Conservation (phyloP, 129 eudicot species). For the Saussurea involucrata region DNA sequence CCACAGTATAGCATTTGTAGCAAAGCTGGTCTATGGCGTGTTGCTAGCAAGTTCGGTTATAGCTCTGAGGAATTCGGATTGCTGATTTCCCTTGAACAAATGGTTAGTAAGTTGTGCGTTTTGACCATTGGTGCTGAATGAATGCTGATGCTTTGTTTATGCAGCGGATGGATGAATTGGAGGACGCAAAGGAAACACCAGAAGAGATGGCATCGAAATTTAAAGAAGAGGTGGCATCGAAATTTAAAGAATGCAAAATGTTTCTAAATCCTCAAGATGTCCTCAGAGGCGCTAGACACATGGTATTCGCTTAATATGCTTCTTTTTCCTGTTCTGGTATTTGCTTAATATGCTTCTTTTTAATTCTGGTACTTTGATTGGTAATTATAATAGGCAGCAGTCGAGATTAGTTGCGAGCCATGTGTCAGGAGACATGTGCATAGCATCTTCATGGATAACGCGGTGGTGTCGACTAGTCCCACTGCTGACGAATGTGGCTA, state of each 20-base stretch:
- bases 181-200: conserved; percentile 97
- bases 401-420: conserved; percentile 95
- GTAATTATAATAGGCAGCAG: conserved; percentile 60
- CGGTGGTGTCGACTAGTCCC: conserved; percentile 88
- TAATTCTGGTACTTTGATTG: background rate
- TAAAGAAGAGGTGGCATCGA: no score
- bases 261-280: conserved; percentile 78
- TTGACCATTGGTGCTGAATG: conserved; percentile 1
- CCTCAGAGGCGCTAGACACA: conserved; percentile 92
- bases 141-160: conserved; percentile 10
- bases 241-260: conserved; percentile 77
- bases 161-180: conserved; percentile 82
- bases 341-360: background rate
- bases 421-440: conserved; percentile 82
- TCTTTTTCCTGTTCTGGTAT: background rate
- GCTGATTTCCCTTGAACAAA: conserved; percentile 71
- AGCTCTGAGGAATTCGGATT: conserved; percentile 93
- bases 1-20: conserved; percentile 77
- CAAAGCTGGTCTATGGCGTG: conserved; percentile 92
- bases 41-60: conserved; percentile 83
- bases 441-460: conserved; percentile 83
- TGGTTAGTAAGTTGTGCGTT: conserved; percentile 41
- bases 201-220: conserved; percentile 75
- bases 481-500: conserved; percentile 69
- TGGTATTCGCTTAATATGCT: conserved; percentile 47